Percentiles rank a stretch among this genome's conserved stretches.
phyloP scores from a whole-genome alignment of 2,329 filamentous ascomycete genomes.

The Fusarium sp. region DNA sequence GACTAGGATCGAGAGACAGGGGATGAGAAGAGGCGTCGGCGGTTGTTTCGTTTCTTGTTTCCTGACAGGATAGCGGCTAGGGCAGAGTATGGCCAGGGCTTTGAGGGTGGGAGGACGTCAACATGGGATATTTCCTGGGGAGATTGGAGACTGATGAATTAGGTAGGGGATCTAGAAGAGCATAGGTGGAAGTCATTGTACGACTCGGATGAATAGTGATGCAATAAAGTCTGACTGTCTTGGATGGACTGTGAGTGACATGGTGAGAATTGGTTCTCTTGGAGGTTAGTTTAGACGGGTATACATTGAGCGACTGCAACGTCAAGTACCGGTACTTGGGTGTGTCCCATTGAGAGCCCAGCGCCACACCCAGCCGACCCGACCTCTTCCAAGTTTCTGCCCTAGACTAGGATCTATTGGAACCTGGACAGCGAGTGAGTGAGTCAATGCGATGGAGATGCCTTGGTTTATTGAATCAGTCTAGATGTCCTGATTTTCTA shows the following conservation, averaged over 20 bases:
- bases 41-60: constrained; percentile 47
- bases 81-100: constrained; percentile 18
- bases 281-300: constrained; percentile 6
- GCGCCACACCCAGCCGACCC: constrained; percentile 30
- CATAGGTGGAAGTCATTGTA: constrained; percentile 1
- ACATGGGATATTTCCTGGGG: constrained; percentile 12
- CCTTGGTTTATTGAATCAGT: not conserved
- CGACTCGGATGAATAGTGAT: constrained; percentile 3
- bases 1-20: constrained; percentile 32
- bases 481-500: constrained; percentile 5
- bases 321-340: constrained; percentile 42
- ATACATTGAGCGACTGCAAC: constrained; percentile 25
- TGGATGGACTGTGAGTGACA: constrained; percentile 4
- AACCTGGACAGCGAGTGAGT: not conserved
- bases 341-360: not conserved
- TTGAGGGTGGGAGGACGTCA: constrained; percentile 26
- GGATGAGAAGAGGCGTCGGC: constrained; percentile 41
- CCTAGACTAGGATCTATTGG: constrained; percentile 20
- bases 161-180: constrained; percentile 6
- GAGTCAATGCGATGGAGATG: constrained; percentile 6
- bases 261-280: constrained; percentile 1
- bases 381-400: constrained; percentile 20
- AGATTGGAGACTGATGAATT: constrained; percentile 21
- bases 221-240: constrained; percentile 21
- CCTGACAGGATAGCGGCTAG: constrained; percentile 43